Percentiles rank a stretch among this genome's conserved stretches.
Evolutionary conservation across 139 green algal genomes (phyloP).

Genomic region (Tetradesmus lagerheimii): DNA sequence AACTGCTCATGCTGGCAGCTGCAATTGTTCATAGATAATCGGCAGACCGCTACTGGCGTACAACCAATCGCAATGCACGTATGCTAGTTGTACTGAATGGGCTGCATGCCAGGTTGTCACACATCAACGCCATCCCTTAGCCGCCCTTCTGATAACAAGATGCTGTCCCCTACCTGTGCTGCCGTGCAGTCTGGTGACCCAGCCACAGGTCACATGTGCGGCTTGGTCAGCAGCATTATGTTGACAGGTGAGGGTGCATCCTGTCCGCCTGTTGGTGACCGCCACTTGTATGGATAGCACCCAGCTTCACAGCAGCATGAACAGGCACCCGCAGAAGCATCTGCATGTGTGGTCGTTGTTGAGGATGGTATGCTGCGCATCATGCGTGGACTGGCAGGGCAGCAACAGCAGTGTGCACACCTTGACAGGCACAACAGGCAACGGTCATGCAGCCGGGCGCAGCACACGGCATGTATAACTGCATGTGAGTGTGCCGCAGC

Average conservation of each 20-base stretch:
- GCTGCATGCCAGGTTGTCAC: too few relatives aligned
- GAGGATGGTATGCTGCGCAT: too few relatives aligned
- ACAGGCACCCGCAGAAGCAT: not conserved
- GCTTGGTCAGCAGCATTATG: not conserved
- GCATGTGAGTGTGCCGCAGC: too few relatives aligned
- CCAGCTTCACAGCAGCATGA: not conserved
- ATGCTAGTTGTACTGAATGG: too few relatives aligned
- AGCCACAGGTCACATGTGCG: constrained; percentile 12
- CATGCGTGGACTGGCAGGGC: not conserved
- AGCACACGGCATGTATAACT: too few relatives aligned
- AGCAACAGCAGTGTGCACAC: not conserved
- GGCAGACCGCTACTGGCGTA: too few relatives aligned
- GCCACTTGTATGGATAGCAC: not conserved
- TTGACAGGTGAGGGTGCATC: not conserved
- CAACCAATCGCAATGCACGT: not conserved
- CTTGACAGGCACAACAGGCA: not conserved
- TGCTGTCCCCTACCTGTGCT: too few relatives aligned
- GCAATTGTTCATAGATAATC: too few relatives aligned
- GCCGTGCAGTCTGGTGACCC: constrained; percentile 13
- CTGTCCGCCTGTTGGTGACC: not conserved
- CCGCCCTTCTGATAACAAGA: too few relatives aligned
- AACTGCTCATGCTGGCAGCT: not conserved
- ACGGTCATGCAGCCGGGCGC: too few relatives aligned
- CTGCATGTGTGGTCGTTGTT: too few relatives aligned
- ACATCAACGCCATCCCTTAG: too few relatives aligned